phyloP scores from a whole-genome alignment of 169 alveolate species.

The Cryptosporidium bovis region DNA sequence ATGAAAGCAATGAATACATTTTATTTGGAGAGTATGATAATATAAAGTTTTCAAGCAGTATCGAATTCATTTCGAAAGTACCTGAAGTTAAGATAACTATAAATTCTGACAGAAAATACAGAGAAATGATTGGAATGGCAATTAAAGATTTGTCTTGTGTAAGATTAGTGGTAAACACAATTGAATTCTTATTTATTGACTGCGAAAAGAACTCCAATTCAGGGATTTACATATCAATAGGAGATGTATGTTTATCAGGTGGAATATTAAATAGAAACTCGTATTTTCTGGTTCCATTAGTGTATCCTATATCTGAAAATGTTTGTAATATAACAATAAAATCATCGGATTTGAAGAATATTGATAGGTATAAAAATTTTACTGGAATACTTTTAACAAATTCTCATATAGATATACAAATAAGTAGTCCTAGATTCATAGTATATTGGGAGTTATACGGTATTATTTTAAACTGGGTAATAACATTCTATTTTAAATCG shows the following conservation, averaged over 20 bases:
- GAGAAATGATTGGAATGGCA: constrained; percentile 48
- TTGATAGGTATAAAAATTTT: constrained; percentile 42
- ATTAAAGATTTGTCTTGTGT: constrained; percentile 28
- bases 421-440: constrained; percentile 43
- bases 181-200: not conserved
- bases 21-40: not conserved
- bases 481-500: constrained; percentile 53
- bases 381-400: constrained; percentile 19
- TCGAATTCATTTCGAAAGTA: constrained; percentile 25
- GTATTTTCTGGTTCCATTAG: constrained; percentile 37
- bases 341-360: constrained; percentile 24
- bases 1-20: too few relatives aligned
- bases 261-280: constrained; percentile 26
- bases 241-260: constrained; percentile 55
- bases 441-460: constrained; percentile 71
- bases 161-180: not conserved
- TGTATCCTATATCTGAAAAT: constrained; percentile 55
- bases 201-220: constrained; percentile 3
- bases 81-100: constrained; percentile 14
- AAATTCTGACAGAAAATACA: constrained; percentile 8
- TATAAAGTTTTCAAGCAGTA: constrained; percentile 8
- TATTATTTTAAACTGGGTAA: constrained; percentile 40
- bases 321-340: constrained; percentile 12
- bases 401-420: constrained; percentile 20
- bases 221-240: constrained; percentile 23